phyloP scores from a whole-genome alignment of 345 rosid genomes.

The Citrus maxima region DNA sequence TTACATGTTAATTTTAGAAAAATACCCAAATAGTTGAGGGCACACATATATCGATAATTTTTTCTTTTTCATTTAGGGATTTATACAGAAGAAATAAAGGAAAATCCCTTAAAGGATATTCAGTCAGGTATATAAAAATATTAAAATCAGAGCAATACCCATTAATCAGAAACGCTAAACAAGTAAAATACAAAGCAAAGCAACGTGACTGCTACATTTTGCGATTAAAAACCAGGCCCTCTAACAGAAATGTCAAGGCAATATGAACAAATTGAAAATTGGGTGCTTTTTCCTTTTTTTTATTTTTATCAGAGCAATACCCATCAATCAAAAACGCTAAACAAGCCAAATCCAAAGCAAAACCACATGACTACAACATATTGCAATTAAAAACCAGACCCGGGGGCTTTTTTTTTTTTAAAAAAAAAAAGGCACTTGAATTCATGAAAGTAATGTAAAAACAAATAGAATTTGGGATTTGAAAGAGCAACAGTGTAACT shows the following conservation, averaged over 20 bases:
- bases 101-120: background rate
- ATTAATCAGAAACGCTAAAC: background rate
- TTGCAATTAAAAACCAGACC: background rate
- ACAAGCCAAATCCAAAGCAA: background rate
- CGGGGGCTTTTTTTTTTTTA: background rate
- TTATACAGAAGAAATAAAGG: too few relatives aligned
- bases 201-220: too few relatives aligned
- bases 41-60: background rate
- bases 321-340: background rate
- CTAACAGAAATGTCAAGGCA: background rate
- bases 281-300: too few relatives aligned
- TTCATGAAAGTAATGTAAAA: background rate
- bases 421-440: background rate
- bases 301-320: background rate
- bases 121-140: background rate
- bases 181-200: background rate
- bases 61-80: too few relatives aligned
- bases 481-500: background rate
- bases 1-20: background rate
- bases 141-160: background rate
- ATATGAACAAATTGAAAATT: background rate
- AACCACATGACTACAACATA: background rate
- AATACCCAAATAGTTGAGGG: background rate
- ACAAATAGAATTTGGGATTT: background rate
- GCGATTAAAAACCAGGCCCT: background rate